Percentiles rank a stretch among this genome's conserved stretches.
Evolutionary conservation across 345 rosid species (phyloP).

Genomic region (Moringa oleifera): DNA sequence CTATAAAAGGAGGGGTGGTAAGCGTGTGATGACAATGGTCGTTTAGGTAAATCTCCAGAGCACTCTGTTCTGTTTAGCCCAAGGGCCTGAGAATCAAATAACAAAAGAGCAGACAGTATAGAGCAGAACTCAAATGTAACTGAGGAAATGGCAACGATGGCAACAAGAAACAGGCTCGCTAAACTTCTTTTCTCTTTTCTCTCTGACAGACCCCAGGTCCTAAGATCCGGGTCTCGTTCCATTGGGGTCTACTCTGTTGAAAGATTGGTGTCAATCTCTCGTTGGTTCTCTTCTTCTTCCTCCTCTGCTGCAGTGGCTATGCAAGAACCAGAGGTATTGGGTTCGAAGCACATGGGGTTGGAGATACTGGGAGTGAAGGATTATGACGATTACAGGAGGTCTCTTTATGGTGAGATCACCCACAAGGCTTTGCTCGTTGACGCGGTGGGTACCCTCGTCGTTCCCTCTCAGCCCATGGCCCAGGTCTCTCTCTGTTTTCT

Average conservation of each 20-base stretch:
- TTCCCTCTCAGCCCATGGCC: conserved; percentile 98
- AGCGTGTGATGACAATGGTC: too few species aligned
- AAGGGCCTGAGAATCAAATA: too few species aligned
- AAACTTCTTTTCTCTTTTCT: conserved; percentile 19
- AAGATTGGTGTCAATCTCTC: conserved; percentile 17
- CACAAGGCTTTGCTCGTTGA: conserved; percentile 90
- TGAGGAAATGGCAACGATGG: conserved; percentile 26
- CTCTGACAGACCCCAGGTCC: conserved; percentile 1
- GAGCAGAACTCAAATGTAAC: too few species aligned
- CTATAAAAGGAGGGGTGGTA: too few species aligned
- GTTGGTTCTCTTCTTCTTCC: conserved; percentile 27
- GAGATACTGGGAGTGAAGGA: conserved; percentile 56
- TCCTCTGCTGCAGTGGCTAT: conserved; percentile 30
- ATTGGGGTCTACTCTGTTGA: conserved; percentile 2
- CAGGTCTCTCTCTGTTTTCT: conserved; percentile 39
- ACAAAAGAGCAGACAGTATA: too few species aligned
- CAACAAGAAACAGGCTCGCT: conserved; percentile 20
- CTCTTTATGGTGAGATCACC: conserved; percentile 76
- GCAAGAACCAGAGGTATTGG: conserved; percentile 22
- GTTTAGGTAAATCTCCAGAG: too few species aligned
- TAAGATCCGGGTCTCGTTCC: background rate
- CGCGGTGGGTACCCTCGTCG: conserved; percentile 87
- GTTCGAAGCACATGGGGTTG: conserved; percentile 27
- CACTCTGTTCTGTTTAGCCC: too few species aligned
- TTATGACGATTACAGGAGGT: conserved; percentile 74